Evolutionary conservation across 805 yeast genomes (phyloP).

Genomic region (Schwanniomyces sp.): DNA sequence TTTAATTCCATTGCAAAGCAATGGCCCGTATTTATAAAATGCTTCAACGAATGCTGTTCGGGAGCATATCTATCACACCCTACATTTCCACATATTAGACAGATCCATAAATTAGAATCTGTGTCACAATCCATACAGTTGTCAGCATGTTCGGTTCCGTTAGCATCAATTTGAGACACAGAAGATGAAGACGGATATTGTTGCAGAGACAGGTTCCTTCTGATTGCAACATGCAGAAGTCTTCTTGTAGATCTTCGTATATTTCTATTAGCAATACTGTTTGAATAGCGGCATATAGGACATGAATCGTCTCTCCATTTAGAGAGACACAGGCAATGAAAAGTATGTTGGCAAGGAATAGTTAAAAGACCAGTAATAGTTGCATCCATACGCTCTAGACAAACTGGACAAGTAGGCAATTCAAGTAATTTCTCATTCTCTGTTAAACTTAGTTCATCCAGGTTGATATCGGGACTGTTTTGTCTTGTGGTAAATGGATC

Average conservation of each 20-base stretch:
- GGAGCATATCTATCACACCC: conserved; percentile 87
- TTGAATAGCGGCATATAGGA: conserved; percentile 86
- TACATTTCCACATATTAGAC: conserved; percentile 86
- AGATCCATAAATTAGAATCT: conserved; percentile 75
- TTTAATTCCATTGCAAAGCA: conserved; percentile 87
- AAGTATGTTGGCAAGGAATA: conserved; percentile 90
- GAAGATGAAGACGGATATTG: neutral
- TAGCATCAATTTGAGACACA: neutral
- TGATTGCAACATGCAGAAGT: conserved; percentile 26
- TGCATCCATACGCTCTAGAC: conserved; percentile 85
- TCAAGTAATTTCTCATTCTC: conserved; percentile 39
- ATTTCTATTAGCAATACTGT: conserved; percentile 33
- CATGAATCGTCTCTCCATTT: conserved; percentile 91
- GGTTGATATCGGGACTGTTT: conserved; percentile 1
- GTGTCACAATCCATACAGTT: conserved; percentile 59
- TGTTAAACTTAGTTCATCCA: conserved; percentile 7
- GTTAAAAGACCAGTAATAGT: conserved; percentile 78
- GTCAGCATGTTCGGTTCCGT: conserved; percentile 13
- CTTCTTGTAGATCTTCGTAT: conserved; percentile 33
- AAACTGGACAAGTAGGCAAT: conserved; percentile 90
- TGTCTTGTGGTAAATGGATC: conserved; percentile 64
- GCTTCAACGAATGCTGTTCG: conserved; percentile 81
- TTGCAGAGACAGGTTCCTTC: conserved; percentile 4
- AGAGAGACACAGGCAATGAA: conserved; percentile 83
- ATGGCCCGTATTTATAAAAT: conserved; percentile 74